phyloP scores from a whole-genome alignment of 2,329 filamentous ascomycete genomes.

The Corynespora cassiicola region DNA sequence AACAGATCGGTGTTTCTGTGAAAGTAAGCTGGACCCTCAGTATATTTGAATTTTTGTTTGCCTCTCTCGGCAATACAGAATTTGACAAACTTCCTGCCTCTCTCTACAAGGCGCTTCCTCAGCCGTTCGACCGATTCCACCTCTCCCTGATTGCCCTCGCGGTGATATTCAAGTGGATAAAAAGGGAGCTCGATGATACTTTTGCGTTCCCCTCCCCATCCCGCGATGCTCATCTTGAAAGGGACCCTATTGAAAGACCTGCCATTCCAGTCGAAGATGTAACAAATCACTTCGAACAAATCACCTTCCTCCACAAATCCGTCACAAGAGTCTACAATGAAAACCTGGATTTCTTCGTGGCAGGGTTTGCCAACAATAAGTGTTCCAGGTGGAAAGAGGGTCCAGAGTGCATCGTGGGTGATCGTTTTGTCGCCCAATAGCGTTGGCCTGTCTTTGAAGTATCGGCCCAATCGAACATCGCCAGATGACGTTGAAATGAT shows the following conservation, averaged over 20 bases:
- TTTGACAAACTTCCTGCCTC: conserved; percentile 13
- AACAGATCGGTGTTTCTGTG: too few relatives aligned
- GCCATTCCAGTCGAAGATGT: conserved; percentile 30
- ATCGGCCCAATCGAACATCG: conserved; percentile 4
- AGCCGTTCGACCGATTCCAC: conserved; percentile 1
- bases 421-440: conserved; percentile 2
- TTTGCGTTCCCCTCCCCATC: conserved; percentile 10
- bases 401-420: conserved; percentile 8
- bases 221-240: conserved; percentile 9
- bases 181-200: conserved; percentile 45
- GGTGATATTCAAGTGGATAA: conserved; percentile 50
- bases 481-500: conserved; percentile 12
- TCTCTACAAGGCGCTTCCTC: conserved; percentile 40
- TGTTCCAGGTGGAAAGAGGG: conserved; percentile 14
- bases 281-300: conserved; percentile 8
- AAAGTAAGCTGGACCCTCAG: conserved; percentile 5
- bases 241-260: conserved; percentile 21
- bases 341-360: conserved; percentile 8
- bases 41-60: conserved; percentile 10
- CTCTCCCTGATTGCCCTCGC: conserved; percentile 18
- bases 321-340: conserved; percentile 8
- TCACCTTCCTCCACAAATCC: conserved; percentile 2
- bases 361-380: conserved; percentile 6
- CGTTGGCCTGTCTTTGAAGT: conserved; percentile 8
- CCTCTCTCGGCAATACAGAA: conserved; percentile 2